Evolutionary conservation across 148 eudicot species (phyloP), one percentile per base, ranked within the genome.

Genomic region (Amaranthus hypochondriacus): DNA sequence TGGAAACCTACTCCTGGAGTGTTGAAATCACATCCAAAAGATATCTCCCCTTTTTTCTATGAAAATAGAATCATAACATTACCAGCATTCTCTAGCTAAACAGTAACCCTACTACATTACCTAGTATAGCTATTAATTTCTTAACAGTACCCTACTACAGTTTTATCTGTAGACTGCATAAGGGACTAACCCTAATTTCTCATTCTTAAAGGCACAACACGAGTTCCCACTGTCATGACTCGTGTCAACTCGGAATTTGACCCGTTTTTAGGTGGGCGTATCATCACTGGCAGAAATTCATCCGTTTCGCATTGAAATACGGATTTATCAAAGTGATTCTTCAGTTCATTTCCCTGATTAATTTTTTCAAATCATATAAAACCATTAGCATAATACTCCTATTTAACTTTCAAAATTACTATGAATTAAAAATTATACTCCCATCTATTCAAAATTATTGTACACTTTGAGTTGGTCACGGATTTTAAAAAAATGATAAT

Each of bases 181-280:
- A 0, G 8, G 10, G 7, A 52, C 2, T 52, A 52, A 52, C 55
- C 55, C 55, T 52, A 52, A 52, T 52, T 52, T 10, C 55, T 52
- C 55, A 5, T 5, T 5, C 55, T 52, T 52, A 52, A 10, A 6
- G 10, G 55, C 55, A 28, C 1, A 6, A 52, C 55, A 52, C 55
- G 10, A 52, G 0, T 47, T 9, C 77, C 77, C 11, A 75, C 4
- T 7, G 49, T 39, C 0, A 39, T 56, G 0, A 75, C 43, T 13
- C 0, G 5, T 7, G 65, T 75, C 5, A n/a, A 0, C 9, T 75
- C 65, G 7, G 9, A 14, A 46, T 64, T 71, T 3, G 8, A 7
- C 39, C 84, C 84, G 44, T 81, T 64, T 48, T 67, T 48, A 0
- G 84, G 47, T 13, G 84, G 84, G n/a, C 56, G 10, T 9, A 81